phyloP scores from a whole-genome alignment of 2,329 filamentous ascomycete genomes.

The Periconia sp. region DNA sequence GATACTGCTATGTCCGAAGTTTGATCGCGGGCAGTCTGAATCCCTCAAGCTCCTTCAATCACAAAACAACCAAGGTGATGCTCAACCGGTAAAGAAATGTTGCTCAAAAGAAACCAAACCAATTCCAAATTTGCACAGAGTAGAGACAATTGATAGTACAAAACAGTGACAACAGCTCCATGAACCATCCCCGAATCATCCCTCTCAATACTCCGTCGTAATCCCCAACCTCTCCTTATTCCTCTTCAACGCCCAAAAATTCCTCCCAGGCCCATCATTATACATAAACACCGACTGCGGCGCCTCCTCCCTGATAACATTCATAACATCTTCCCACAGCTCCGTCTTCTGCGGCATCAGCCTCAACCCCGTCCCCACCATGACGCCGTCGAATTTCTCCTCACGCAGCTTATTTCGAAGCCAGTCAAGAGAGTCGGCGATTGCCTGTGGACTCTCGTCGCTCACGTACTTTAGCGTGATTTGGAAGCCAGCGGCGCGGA shows the following conservation, averaged over 20 bases:
- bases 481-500: constrained; percentile 6
- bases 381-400: constrained; percentile 4
- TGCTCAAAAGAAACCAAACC: no score
- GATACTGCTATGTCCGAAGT: no score
- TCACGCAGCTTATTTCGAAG: background rate
- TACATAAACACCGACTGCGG: constrained; percentile 8
- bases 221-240: constrained; percentile 4
- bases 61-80: no score
- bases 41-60: no score
- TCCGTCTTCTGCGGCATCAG: constrained; percentile 3
- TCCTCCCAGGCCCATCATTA: constrained; percentile 11
- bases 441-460: background rate
- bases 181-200: no score
- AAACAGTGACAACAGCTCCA: no score
- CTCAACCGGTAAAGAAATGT: no score
- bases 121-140: no score
- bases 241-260: constrained; percentile 7
- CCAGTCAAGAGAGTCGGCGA: constrained; percentile 3
- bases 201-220: background rate
- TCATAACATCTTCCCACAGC: constrained; percentile 7
- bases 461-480: constrained; percentile 7
- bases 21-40: no score
- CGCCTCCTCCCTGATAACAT: background rate
- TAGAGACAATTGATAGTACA: no score
- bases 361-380: constrained; percentile 7